These are phyloP conservation scores for Fusarium pilosicola DNA, from an alignment of 2,329 filamentous ascomycete genomes.

Conservation along the genomic window DNA sequence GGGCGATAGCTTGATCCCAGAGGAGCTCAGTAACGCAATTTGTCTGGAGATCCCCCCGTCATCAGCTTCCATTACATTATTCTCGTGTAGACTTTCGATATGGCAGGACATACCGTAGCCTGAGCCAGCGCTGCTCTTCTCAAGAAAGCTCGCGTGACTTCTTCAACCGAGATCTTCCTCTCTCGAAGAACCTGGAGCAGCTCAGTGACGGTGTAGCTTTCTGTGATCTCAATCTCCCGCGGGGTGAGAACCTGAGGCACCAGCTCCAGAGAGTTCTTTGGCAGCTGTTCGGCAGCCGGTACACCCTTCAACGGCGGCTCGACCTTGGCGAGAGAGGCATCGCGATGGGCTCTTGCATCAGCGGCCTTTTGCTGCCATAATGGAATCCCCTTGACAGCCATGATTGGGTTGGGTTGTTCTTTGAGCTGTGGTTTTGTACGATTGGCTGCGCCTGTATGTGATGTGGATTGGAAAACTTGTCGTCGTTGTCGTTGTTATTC, in stretches of 20 bases:
- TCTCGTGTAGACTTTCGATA: not conserved
- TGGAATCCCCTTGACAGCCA: not conserved
- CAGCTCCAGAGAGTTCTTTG: slow-evolving; percentile 35
- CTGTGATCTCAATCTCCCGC: slow-evolving; percentile 43
- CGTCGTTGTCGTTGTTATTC: not conserved
- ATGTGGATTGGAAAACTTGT: not conserved
- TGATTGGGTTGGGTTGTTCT: not conserved
- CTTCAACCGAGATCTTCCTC: slow-evolving; percentile 38
- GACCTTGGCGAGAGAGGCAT: slow-evolving; percentile 42
- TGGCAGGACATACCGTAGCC: slow-evolving; percentile 31
- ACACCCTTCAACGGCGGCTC: slow-evolving; percentile 40
- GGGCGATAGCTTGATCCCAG: slow-evolving; percentile 49
- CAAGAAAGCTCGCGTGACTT: slow-evolving; percentile 42
- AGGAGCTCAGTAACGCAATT: slow-evolving; percentile 49
- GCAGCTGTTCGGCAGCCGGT: slow-evolving; percentile 25
- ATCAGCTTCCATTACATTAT: not conserved
- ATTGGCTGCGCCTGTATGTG: not conserved
- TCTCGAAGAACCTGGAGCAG: slow-evolving; percentile 30
- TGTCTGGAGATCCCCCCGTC: slow-evolving; percentile 24
- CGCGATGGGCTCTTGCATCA: slow-evolving; percentile 15
- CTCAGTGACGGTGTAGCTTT: slow-evolving; percentile 38
- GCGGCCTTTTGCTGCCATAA: not conserved
- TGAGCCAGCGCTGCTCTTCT: slow-evolving; percentile 42
- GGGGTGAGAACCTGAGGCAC: slow-evolving; percentile 39
- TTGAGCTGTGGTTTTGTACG: not conserved